phyloP scores from a whole-genome alignment of 1,139 yeast species.

The Sugiyamaella neomexicana region DNA sequence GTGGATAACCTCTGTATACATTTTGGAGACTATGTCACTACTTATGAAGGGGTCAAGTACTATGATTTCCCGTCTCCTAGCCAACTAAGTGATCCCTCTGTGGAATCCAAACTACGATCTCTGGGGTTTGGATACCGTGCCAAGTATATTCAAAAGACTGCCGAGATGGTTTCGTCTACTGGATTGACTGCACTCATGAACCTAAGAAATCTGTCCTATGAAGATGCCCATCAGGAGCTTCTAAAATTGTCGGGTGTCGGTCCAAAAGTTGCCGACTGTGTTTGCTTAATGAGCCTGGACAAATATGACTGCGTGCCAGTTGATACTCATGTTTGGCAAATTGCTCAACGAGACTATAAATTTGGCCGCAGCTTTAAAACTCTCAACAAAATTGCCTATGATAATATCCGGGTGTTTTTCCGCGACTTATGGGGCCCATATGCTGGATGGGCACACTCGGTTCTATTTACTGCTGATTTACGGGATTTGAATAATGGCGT shows the following conservation, averaged over 20 bases:
- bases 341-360: slow-evolving; percentile 79
- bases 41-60: slow-evolving; percentile 57
- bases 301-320: slow-evolving; percentile 90
- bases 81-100: slow-evolving; percentile 46
- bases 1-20: slow-evolving; percentile 74
- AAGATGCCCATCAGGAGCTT: slow-evolving; percentile 63
- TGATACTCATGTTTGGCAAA: slow-evolving; percentile 94
- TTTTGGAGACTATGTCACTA: slow-evolving; percentile 65
- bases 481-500: slow-evolving; percentile 59
- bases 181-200: slow-evolving; percentile 34
- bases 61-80: slow-evolving; percentile 74
- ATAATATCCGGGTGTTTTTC: slow-evolving; percentile 61
- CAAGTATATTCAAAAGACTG: slow-evolving; percentile 79
- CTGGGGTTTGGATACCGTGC: slow-evolving; percentile 93
- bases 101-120: slow-evolving; percentile 49
- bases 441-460: slow-evolving; percentile 99
- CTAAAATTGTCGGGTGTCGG: slow-evolving; percentile 85
- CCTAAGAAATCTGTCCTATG: slow-evolving; percentile 51
- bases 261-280: slow-evolving; percentile 97
- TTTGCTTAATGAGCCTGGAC: slow-evolving; percentile 86
- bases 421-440: slow-evolving; percentile 76
- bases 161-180: slow-evolving; percentile 45
- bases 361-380: slow-evolving; percentile 49
- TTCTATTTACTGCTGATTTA: slow-evolving; percentile 83
- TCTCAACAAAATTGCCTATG: slow-evolving; percentile 60